A percentile compares a stretch with the other conserved stretches of the same genome.
Evolutionary conservation across 2,329 filamentous ascomycete genomes (phyloP).

Genomic region (Alternaria infectoria): DNA sequence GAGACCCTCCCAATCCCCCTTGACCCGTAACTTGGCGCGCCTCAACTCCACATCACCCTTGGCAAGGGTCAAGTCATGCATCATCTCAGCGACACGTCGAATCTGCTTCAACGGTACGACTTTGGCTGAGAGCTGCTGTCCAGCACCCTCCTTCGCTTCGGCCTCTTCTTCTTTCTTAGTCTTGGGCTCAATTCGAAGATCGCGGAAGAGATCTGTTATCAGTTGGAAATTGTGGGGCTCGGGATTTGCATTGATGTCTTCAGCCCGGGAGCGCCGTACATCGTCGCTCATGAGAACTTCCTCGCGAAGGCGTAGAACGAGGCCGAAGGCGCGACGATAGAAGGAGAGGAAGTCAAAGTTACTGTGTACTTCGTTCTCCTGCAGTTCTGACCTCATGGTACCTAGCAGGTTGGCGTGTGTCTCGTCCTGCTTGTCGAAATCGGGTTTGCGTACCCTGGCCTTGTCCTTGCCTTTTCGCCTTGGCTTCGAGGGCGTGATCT

Average conservation of each 20-base stretch:
- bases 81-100: constrained; percentile 11
- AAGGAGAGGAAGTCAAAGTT: constrained; percentile 30
- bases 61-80: constrained; percentile 12
- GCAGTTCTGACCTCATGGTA: constrained; percentile 10
- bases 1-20: not conserved
- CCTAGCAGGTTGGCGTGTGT: constrained; percentile 9
- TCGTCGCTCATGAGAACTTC: constrained; percentile 14
- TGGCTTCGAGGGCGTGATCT: not conserved
- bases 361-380: constrained; percentile 19
- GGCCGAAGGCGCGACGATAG: constrained; percentile 19
- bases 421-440: constrained; percentile 6
- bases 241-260: constrained; percentile 4
- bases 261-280: not conserved
- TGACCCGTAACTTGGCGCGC: constrained; percentile 2
- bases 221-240: constrained; percentile 4
- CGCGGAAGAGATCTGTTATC: constrained; percentile 13
- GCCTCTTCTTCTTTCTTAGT: constrained; percentile 1
- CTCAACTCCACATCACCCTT: constrained; percentile 12
- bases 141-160: not conserved
- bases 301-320: constrained; percentile 12
- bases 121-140: constrained; percentile 9
- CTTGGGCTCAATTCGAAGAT: constrained; percentile 13
- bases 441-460: constrained; percentile 5
- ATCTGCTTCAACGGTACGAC: not conserved
- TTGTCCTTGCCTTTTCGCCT: constrained; percentile 8